A percentile compares a stretch with the other conserved stretches of the same genome.
phyloP scores from a whole-genome alignment of 305 asterid species.

The Rubia peregrina region DNA sequence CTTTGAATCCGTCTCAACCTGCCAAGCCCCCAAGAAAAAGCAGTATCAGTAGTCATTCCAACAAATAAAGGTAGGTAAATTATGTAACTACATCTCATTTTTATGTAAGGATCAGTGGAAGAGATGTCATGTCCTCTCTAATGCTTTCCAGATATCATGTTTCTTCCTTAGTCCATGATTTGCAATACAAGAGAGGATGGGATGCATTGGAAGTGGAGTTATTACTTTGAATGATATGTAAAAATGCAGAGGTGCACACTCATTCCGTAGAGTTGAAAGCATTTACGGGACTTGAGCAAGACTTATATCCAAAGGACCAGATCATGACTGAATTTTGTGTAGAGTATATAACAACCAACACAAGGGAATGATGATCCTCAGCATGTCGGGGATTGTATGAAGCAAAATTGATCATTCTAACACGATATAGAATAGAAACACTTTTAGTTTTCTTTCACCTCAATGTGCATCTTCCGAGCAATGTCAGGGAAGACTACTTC shows the following conservation, averaged over 20 bases:
- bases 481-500: neutral
- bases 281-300: slow-evolving; percentile 91
- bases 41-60: neutral
- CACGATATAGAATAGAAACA: neutral
- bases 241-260: slow-evolving; percentile 94
- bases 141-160: too few species aligned
- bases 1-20: slow-evolving; percentile 83
- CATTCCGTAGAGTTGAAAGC: slow-evolving; percentile 74
- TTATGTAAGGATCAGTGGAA: too few species aligned
- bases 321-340: slow-evolving; percentile 88
- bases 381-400: neutral
- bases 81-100: too few species aligned
- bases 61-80: neutral
- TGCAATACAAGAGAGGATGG: too few species aligned
- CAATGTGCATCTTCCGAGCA: neutral
- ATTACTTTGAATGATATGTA: too few species aligned
- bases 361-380: neutral
- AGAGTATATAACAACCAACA: slow-evolving; percentile 34
- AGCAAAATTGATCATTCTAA: neutral
- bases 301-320: slow-evolving; percentile 88
- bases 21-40: slow-evolving; percentile 6
- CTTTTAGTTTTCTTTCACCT: neutral
- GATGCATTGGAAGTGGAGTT: too few species aligned
- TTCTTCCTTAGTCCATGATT: too few species aligned
- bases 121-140: too few species aligned